phyloP scores from a whole-genome alignment of 805 yeast genomes.

The Saccharomyces eubayanus region DNA sequence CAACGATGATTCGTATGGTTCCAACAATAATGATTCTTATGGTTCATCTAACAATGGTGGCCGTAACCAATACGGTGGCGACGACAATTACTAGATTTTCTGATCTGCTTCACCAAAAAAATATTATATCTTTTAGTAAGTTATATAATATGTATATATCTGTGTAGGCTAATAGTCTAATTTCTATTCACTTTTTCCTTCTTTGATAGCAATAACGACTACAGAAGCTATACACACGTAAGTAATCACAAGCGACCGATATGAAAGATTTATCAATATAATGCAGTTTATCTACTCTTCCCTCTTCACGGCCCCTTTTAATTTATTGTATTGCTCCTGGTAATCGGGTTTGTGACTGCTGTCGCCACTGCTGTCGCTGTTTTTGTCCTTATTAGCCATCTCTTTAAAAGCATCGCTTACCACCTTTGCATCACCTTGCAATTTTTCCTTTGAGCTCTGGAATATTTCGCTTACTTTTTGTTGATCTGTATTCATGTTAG shows the following conservation, averaged over 20 bases:
- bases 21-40: constrained; percentile 8
- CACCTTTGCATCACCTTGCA: constrained; percentile 16
- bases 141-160: background rate
- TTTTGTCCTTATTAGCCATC: constrained; percentile 7
- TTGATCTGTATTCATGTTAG: background rate
- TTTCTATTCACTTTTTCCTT: background rate
- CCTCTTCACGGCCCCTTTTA: constrained; percentile 11
- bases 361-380: background rate
- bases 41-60: constrained; percentile 3
- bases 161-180: background rate
- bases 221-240: background rate
- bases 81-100: background rate
- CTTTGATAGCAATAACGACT: background rate
- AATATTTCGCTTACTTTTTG: constrained; percentile 8
- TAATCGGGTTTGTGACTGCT: constrained; percentile 5
- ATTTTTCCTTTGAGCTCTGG: constrained; percentile 17
- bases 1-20: constrained; percentile 13
- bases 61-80: background rate
- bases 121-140: background rate
- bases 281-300: background rate
- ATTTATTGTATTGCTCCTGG: constrained; percentile 7
- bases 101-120: background rate
- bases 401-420: constrained; percentile 17
- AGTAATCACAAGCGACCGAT: background rate
- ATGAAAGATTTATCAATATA: background rate